Evolutionary conservation across 2,329 filamentous ascomycete species (phyloP).

Genomic region (Beauveria australis): DNA sequence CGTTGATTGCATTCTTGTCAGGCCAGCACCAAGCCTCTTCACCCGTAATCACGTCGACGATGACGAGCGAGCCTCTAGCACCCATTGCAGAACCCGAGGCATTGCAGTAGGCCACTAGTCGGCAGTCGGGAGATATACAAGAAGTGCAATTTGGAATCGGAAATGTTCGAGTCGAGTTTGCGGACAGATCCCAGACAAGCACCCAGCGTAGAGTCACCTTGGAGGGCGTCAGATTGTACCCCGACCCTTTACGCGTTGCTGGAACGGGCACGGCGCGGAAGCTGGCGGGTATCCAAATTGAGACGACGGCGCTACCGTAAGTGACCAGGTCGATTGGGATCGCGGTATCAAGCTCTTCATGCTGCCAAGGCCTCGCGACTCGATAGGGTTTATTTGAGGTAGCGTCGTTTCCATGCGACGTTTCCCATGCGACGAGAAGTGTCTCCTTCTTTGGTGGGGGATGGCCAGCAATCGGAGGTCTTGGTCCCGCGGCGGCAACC

Average conservation of each 20-base stretch:
- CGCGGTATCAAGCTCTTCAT: constrained; percentile 31
- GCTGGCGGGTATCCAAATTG: constrained; percentile 32
- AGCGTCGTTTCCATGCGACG: constrained; percentile 18
- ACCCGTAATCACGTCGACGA: constrained; percentile 30
- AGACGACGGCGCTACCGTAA: constrained; percentile 30
- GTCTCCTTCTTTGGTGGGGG: constrained; percentile 30
- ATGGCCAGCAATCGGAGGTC: constrained; percentile 28
- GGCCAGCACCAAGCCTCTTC: constrained; percentile 31
- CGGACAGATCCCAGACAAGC: constrained; percentile 32
- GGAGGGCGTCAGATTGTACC: constrained; percentile 27
- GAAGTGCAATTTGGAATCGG: constrained; percentile 30
- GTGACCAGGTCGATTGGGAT: constrained; percentile 28
- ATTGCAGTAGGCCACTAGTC: constrained; percentile 32
- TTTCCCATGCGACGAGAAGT: constrained; percentile 32
- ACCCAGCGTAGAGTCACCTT: constrained; percentile 26
- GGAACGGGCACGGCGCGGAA: constrained; percentile 26
- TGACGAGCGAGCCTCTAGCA: constrained; percentile 25
- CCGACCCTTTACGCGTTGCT: constrained; percentile 17
- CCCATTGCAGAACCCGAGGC: constrained; percentile 24
- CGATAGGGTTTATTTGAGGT: constrained; percentile 25
- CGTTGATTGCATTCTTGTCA: constrained; percentile 21
- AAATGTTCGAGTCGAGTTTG: constrained; percentile 28
- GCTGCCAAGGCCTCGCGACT: constrained; percentile 28
- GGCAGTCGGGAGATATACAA: constrained; percentile 32
- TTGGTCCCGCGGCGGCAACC: constrained; percentile 29